Evolutionary conservation across 2,329 filamentous ascomycete species (phyloP).

Genomic region (Ceratocystis alfenasii): DNA sequence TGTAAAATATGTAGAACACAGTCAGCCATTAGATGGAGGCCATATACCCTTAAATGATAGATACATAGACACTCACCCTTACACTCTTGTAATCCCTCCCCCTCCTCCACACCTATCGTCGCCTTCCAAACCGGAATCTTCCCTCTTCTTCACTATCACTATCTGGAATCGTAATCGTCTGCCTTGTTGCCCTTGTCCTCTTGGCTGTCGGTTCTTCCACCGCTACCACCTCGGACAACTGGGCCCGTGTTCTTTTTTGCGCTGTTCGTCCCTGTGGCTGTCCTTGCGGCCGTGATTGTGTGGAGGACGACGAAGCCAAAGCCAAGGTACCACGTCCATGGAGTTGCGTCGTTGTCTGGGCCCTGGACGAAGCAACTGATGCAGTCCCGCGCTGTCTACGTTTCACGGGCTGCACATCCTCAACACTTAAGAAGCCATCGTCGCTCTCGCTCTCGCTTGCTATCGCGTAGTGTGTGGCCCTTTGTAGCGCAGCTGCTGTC

Average conservation of each 20-base stretch:
- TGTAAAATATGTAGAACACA: neutral
- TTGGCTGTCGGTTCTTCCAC: constrained; percentile 28
- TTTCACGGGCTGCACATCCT: constrained; percentile 15
- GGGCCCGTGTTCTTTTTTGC: neutral
- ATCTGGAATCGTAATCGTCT: constrained; percentile 30
- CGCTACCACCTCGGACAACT: constrained; percentile 12
- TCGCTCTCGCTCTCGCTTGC: constrained; percentile 29
- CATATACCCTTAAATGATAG: constrained; percentile 5
- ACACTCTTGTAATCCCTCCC: neutral
- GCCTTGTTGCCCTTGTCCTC: constrained; percentile 29
- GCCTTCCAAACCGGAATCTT: constrained; percentile 44
- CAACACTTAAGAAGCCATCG: constrained; percentile 21
- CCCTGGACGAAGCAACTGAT: neutral
- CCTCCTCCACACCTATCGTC: constrained; percentile 29
- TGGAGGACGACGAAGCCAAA: neutral
- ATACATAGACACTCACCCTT: constrained; percentile 6
- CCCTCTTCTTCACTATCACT: constrained; percentile 46
- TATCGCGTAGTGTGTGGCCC: neutral
- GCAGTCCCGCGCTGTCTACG: constrained; percentile 10
- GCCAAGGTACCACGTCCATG: neutral
- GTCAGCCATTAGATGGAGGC: neutral
- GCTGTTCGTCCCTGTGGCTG: constrained; percentile 28
- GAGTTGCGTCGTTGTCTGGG: neutral
- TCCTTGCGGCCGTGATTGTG: neutral
- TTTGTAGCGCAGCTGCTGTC: neutral